phyloP scores from a whole-genome alignment of 106 monocot species.

The Ottelia alismoides region DNA sequence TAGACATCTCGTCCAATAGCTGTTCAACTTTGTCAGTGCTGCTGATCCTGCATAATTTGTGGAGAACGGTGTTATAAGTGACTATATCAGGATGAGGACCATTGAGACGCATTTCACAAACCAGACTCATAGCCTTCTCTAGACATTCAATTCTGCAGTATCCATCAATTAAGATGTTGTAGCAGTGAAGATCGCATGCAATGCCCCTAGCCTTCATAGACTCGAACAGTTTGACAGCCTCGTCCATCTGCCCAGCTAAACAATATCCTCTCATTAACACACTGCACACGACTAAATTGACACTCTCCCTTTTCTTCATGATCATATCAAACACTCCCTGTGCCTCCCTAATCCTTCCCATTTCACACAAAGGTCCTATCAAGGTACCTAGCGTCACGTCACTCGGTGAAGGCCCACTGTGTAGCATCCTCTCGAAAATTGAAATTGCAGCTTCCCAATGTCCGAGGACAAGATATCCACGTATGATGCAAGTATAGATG shows the following conservation, averaged over 20 bases:
- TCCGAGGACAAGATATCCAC: slow-evolving; percentile 3
- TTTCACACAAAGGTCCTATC: slow-evolving; percentile 13
- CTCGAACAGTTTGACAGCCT: neutral
- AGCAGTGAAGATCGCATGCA: too few species aligned
- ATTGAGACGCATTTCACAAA: too few species aligned
- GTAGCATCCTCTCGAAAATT: slow-evolving; percentile 4
- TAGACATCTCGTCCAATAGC: too few species aligned
- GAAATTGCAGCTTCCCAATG: neutral
- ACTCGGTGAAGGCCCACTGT: neutral
- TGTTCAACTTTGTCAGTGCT: too few species aligned
- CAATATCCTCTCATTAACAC: slow-evolving; percentile 14
- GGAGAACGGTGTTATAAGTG: too few species aligned
- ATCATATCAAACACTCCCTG: slow-evolving; percentile 16
- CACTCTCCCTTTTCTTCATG: slow-evolving; percentile 6
- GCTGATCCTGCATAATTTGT: too few species aligned
- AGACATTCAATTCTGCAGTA: too few species aligned
- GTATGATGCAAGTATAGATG: slow-evolving; percentile 16
- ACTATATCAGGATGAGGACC: slow-evolving; percentile 7
- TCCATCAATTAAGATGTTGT: too few species aligned
- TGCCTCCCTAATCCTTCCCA: slow-evolving; percentile 10
- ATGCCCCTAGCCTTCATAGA: slow-evolving; percentile 12
- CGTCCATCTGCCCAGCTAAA: slow-evolving; percentile 5
- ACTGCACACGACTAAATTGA: slow-evolving; percentile 2
- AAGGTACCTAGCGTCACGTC: slow-evolving; percentile 12
- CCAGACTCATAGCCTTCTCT: too few species aligned